Conservation (phyloP, 805 yeast genomes). For the Candida nanaspora region DNA sequence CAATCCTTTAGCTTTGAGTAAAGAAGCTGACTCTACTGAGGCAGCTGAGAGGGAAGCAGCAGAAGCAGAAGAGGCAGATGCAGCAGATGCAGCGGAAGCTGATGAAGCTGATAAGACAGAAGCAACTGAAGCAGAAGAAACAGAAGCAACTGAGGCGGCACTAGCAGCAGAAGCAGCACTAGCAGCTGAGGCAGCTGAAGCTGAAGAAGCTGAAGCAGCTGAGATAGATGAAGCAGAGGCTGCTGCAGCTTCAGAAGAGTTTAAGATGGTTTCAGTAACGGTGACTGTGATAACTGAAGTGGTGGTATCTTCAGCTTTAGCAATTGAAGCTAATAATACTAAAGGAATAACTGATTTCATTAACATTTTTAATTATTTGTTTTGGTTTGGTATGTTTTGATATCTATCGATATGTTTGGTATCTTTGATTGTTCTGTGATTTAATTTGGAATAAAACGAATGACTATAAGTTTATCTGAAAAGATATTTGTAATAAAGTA, state of each 20-base stretch:
- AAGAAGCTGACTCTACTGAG: slow-evolving; percentile 15
- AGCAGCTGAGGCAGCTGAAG: slow-evolving; percentile 19
- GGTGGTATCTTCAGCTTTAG: slow-evolving; percentile 29
- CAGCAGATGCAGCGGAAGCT: slow-evolving; percentile 16
- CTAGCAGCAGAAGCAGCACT: slow-evolving; percentile 11
- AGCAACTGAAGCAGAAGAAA: slow-evolving; percentile 13
- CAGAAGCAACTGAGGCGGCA: slow-evolving; percentile 8
- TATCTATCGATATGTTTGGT: too few species aligned
- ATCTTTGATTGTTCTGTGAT: too few species aligned
- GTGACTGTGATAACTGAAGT: slow-evolving; percentile 38
- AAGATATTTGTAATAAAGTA: too few species aligned
- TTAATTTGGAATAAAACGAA: not conserved
- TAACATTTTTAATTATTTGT: slow-evolving; percentile 14
- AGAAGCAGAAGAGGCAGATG: slow-evolving; percentile 10
- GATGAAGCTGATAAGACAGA: slow-evolving; percentile 14
- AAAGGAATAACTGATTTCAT: slow-evolving; percentile 17
- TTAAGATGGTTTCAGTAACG: slow-evolving; percentile 36
- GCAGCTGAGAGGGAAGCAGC: slow-evolving; percentile 16
- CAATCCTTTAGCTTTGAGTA: too few species aligned
- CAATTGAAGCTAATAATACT: slow-evolving; percentile 15
- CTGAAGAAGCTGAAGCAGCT: slow-evolving; percentile 14
- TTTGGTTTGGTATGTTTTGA: not conserved
- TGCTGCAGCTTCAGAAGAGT: slow-evolving; percentile 37
- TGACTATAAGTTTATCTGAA: too few species aligned
- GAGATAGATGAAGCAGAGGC: slow-evolving; percentile 12